Conservation (phyloP, 768 basidiomycete species). For the Tricholoma hemisulphureum region DNA sequence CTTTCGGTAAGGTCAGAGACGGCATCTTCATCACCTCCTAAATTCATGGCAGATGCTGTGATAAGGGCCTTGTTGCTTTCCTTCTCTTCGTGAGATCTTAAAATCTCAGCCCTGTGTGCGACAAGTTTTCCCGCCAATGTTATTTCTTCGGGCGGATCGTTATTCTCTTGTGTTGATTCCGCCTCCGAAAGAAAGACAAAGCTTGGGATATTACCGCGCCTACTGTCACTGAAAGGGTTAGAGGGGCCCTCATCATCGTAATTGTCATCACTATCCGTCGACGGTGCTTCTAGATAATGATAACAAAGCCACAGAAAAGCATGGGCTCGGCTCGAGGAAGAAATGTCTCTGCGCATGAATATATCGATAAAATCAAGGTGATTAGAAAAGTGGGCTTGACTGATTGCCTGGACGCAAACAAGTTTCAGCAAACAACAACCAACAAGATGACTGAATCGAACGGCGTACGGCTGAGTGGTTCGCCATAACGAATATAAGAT, state of each 20-base stretch:
- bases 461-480: constrained; percentile 54
- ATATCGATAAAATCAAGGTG: constrained; percentile 76
- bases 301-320: constrained; percentile 87
- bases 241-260: constrained; percentile 35
- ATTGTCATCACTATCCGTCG: constrained; percentile 34
- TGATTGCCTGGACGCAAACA: constrained; percentile 53
- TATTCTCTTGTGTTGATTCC: constrained; percentile 43
- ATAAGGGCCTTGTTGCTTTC: constrained; percentile 21
- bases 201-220: constrained; percentile 34
- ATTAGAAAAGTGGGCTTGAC: constrained; percentile 67
- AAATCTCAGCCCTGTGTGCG: constrained; percentile 37
- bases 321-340: constrained; percentile 70
- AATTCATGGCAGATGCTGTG: constrained; percentile 13
- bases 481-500: constrained; percentile 68
- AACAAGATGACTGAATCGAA: background rate
- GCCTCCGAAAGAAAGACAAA: constrained; percentile 40
- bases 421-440: constrained; percentile 4
- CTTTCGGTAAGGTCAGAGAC: constrained; percentile 21
- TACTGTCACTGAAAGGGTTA: constrained; percentile 64
- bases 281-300: constrained; percentile 63
- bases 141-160: constrained; percentile 45
- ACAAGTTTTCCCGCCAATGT: constrained; percentile 38
- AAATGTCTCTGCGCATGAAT: constrained; percentile 71
- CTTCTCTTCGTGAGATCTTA: constrained; percentile 32
- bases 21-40: constrained; percentile 20